phyloP scores from a whole-genome alignment of 139 green algal genomes.

The Spirogloea muscicola region DNA sequence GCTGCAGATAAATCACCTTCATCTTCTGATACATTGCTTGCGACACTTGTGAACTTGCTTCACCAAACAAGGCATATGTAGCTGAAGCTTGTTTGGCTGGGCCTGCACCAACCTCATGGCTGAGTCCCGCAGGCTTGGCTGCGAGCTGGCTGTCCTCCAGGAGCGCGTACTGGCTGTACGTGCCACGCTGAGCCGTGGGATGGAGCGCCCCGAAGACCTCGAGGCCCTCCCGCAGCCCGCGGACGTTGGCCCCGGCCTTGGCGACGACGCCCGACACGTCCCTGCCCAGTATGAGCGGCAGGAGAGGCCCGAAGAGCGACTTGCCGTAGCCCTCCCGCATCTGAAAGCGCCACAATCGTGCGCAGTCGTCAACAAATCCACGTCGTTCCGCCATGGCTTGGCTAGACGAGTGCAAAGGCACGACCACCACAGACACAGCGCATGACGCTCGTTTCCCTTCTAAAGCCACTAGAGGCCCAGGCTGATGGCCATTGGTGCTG shows the following conservation, averaged over 20 bases:
- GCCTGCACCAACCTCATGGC: too few relatives aligned
- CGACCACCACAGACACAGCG: too few relatives aligned
- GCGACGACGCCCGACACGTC: conserved; percentile 13
- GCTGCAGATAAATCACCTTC: too few relatives aligned
- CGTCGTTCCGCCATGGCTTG: neutral
- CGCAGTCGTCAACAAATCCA: neutral
- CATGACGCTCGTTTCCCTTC: too few relatives aligned
- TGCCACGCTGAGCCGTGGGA: conserved; percentile 12
- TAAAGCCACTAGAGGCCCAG: too few relatives aligned
- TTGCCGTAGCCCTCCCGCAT: conserved; percentile 25
- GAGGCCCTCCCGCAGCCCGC: neutral
- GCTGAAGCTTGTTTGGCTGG: too few relatives aligned
- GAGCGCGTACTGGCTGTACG: conserved; percentile 19
- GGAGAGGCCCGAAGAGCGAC: conserved; percentile 10
- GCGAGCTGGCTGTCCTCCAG: conserved; percentile 5
- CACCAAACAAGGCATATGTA: too few relatives aligned
- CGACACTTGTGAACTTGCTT: too few relatives aligned
- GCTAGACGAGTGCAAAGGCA: neutral
- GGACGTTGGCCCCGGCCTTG: neutral
- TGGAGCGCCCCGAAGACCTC: conserved; percentile 30
- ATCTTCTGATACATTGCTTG: too few relatives aligned
- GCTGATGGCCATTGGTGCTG: too few relatives aligned
- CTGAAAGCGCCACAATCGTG: conserved; percentile 5
- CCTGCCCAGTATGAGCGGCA: conserved; percentile 17
- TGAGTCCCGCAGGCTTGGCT: conserved; percentile 4